Percentiles rank a stretch among this genome's conserved stretches.
Evolutionary conservation across 2,329 filamentous ascomycete genomes (phyloP).

Genomic region (Trichoderma citrinoviride): DNA sequence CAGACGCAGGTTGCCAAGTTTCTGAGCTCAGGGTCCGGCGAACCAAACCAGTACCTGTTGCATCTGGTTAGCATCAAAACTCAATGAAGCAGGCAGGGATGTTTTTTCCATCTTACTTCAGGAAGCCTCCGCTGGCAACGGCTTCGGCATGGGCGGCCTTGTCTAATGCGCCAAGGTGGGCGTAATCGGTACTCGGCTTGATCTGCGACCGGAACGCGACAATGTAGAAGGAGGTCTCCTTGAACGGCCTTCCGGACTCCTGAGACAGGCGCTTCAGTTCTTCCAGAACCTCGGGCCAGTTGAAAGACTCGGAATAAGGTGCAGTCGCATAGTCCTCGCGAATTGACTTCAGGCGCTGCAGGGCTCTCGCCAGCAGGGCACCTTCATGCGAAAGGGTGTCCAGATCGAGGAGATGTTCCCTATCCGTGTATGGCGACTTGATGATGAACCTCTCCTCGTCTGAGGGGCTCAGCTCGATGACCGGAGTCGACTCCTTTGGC

Average conservation of each 20-base stretch:
- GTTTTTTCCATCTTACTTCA: conserved; percentile 56
- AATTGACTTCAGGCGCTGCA: conserved; percentile 61
- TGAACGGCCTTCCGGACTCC: conserved; percentile 52
- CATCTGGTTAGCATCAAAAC: conserved; percentile 24
- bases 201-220: conserved; percentile 80
- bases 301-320: conserved; percentile 71
- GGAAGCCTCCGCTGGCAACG: conserved; percentile 71
- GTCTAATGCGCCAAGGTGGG: conserved; percentile 69
- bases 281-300: conserved; percentile 65
- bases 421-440: conserved; percentile 72
- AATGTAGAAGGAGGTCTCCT: conserved; percentile 69
- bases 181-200: conserved; percentile 62
- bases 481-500: conserved; percentile 29
- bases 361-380: conserved; percentile 67
- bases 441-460: conserved; percentile 46
- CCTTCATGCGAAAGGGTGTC: conserved; percentile 62
- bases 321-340: conserved; percentile 73
- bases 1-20: conserved; percentile 82
- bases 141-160: conserved; percentile 78
- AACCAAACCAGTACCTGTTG: conserved; percentile 80
- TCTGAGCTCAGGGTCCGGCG: conserved; percentile 62
- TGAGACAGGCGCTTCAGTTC: conserved; percentile 53
- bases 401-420: conserved; percentile 71
- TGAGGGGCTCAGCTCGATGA: conserved; percentile 28
- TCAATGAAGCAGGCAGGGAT: conserved; percentile 28